phyloP scores from a whole-genome alignment of 2,329 filamentous ascomycete species.

The Colletotrichum acutatum region DNA sequence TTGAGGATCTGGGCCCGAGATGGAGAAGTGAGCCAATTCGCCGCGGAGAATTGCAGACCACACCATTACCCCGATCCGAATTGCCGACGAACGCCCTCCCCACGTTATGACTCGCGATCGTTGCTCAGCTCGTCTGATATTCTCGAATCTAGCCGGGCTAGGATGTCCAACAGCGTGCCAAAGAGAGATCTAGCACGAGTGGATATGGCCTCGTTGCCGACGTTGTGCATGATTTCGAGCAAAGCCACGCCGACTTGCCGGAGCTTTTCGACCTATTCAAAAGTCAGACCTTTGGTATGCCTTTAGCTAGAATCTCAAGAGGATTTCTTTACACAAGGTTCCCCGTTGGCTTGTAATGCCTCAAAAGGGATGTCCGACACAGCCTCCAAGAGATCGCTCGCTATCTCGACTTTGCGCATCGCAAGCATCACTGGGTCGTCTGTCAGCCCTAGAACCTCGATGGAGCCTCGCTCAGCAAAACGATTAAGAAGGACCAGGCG shows the following conservation, averaged over 20 bases:
- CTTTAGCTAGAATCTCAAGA: not conserved
- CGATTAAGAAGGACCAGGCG: constrained; percentile 48
- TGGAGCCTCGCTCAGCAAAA: not conserved
- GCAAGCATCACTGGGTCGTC: constrained; percentile 17
- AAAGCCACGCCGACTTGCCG: constrained; percentile 51
- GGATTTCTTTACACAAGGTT: constrained; percentile 46
- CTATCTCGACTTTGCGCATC: constrained; percentile 53
- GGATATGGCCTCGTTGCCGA: constrained; percentile 49
- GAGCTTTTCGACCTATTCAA: constrained; percentile 51
- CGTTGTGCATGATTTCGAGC: constrained; percentile 51
- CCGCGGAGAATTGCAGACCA: constrained; percentile 1
- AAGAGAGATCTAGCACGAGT: constrained; percentile 52
- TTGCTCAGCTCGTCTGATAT: constrained; percentile 52
- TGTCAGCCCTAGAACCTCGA: constrained; percentile 5
- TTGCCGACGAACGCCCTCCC: not conserved
- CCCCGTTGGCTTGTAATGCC: constrained; percentile 52
- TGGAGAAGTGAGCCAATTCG: not conserved
- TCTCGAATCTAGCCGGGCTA: constrained; percentile 54
- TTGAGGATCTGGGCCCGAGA: too few relatives aligned
- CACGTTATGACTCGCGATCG: not conserved
- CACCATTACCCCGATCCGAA: not conserved
- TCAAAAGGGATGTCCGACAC: constrained; percentile 55
- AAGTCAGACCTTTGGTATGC: too few relatives aligned
- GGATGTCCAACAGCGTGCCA: constrained; percentile 50
- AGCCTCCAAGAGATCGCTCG: constrained; percentile 52